Percentiles rank a stretch among this genome's conserved stretches.
Evolutionary conservation across 805 yeast species (phyloP).

Genomic region (Myxozyma kluyveri): DNA sequence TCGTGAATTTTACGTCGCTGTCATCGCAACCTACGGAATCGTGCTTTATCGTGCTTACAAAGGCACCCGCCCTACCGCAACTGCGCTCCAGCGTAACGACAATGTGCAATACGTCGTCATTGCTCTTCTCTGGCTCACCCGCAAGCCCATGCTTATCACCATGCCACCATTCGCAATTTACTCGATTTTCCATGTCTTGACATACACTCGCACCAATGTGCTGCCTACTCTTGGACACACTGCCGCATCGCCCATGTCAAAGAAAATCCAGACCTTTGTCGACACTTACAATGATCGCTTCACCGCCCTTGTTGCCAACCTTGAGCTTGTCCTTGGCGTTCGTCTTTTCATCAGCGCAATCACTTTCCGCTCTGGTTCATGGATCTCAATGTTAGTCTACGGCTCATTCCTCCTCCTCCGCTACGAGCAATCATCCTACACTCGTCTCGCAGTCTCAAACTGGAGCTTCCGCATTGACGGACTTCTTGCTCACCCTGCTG

Average conservation of each 20-base stretch:
- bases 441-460: conserved; percentile 63
- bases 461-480: conserved; percentile 69
- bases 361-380: conserved; percentile 60
- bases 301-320: conserved; percentile 57
- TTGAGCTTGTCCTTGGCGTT: conserved; percentile 51
- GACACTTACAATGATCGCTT: conserved; percentile 56
- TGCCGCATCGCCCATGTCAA: conserved; percentile 34
- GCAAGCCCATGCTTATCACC: conserved; percentile 61
- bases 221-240: conserved; percentile 58
- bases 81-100: conserved; percentile 53
- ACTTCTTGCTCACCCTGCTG: conserved; percentile 51
- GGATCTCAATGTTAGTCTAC: conserved; percentile 51
- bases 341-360: conserved; percentile 48
- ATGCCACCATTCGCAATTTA: conserved; percentile 72
- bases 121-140: conserved; percentile 54
- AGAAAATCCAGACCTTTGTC: conserved; percentile 46
- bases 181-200: conserved; percentile 77
- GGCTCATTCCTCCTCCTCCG: conserved; percentile 69
- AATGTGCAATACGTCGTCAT: conserved; percentile 66
- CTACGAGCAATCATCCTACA: conserved; percentile 70
- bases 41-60: conserved; percentile 61
- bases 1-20: conserved; percentile 59
- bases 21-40: conserved; percentile 70
- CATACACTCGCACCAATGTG: conserved; percentile 61
- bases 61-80: conserved; percentile 29